Base-by-base conservation (phyloP, 768 basidiomycete species). In the Dioszegia hungarica region DNA sequence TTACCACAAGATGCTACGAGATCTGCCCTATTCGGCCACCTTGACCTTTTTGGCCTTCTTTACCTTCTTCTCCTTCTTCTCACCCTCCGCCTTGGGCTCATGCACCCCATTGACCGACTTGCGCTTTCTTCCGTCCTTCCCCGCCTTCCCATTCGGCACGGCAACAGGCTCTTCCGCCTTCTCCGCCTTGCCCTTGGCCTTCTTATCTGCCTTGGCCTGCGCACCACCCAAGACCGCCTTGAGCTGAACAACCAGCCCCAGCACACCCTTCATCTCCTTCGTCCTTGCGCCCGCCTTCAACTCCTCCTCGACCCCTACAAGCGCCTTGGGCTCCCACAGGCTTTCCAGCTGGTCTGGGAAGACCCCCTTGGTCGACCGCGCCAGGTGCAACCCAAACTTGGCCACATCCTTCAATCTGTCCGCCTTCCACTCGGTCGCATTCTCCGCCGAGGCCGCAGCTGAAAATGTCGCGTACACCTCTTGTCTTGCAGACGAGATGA, bases 371-470 rank as follows among this genome's bases (percentile, higher is more conserved):
- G 85, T 83, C 57, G 85, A 84, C 51, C 89, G 84, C n/a, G 85
- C 78, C 46, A 83, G 82, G 19, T 80, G 68, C 25, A 89, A 77
- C 0, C 79, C 85, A 49, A 88, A 76, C 75, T 89, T 92, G 55
- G 90, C 73, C 19, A 90, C 72, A n/a, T 88, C 86, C 76, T 90
- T 94, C 67, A 87, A 68, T 60, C 90, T 87, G 0, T 82, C 72
- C 1, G 85, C 79, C 15, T 82, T 84, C 39, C 86, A 72, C 10
- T 25, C 82, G 20, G 57, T 59, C 20, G 55, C 58, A 9, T 46
- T 20, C 27, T 56, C 59, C 12, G 36, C 80, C 4, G 80, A 77
- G 61, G 83, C 82, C 5, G 85, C 81, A 14, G 75, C 73, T 1
- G 78, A 76, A 28, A 84, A 73, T 43, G 82, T 69, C 19, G 79